Conservation (phyloP, 495 filamentous ascomycete genomes). For the Platismatia glauca region DNA sequence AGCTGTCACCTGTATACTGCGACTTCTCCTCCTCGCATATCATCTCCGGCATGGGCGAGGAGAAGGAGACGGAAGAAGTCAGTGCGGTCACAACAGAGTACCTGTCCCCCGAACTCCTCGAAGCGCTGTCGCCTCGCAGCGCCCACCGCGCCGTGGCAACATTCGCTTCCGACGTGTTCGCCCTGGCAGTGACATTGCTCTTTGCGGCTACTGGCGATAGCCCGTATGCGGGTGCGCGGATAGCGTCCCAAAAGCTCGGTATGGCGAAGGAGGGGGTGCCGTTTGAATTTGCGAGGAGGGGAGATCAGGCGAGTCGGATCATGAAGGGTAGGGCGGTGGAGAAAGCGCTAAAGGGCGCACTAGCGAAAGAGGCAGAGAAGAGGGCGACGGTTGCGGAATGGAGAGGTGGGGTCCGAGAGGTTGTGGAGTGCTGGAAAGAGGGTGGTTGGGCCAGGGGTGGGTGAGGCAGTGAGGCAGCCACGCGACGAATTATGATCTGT, state of each 20-base stretch:
- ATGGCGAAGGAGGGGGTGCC: slow-evolving; percentile 44
- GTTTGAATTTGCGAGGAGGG: slow-evolving; percentile 37
- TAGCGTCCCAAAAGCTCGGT: slow-evolving; percentile 34
- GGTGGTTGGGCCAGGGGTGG: slow-evolving; percentile 3
- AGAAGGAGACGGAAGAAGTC: slow-evolving; percentile 21
- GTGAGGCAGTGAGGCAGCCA: background rate
- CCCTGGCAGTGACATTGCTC: slow-evolving; percentile 48
- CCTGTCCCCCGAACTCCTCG: slow-evolving; percentile 47
- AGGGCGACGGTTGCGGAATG: slow-evolving; percentile 34
- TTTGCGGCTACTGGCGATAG: slow-evolving; percentile 46
- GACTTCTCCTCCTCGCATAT: slow-evolving; percentile 53
- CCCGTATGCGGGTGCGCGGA: slow-evolving; percentile 41
- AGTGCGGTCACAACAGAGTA: slow-evolving; percentile 50
- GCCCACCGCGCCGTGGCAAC: slow-evolving; percentile 29
- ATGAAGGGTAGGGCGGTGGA: slow-evolving; percentile 40
- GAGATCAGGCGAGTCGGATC: slow-evolving; percentile 34
- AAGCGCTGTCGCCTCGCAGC: slow-evolving; percentile 30
- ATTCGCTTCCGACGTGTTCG: slow-evolving; percentile 43
- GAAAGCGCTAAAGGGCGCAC: slow-evolving; percentile 32
- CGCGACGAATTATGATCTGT: background rate
- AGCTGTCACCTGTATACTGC: slow-evolving; percentile 41
- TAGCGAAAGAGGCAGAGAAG: slow-evolving; percentile 36
- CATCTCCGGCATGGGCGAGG: slow-evolving; percentile 20
- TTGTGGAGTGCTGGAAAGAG: background rate
- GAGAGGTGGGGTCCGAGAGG: background rate